Evolutionary conservation across 768 basidiomycete species (phyloP), one percentile per base, ranked within the genome.

Genomic region (Fibroporia radiculosa): DNA sequence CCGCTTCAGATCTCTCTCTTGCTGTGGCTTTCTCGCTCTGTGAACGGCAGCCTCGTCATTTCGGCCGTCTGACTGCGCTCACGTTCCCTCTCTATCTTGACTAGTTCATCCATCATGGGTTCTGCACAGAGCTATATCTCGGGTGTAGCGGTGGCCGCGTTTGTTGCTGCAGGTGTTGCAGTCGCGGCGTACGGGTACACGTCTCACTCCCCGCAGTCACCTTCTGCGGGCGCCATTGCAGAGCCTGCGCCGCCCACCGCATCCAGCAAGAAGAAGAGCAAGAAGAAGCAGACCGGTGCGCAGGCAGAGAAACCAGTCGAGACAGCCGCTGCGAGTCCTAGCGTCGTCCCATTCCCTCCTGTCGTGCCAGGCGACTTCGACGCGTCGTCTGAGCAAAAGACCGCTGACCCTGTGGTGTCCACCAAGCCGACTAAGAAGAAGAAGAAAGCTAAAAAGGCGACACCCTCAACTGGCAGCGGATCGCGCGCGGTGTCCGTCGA

Each of bases 281-380:
- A 53, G 48, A 56, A 55, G 51, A 58, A 61, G 50, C 44, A 48
- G 46, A 40, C 40, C 0, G 27, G 27, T 6, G 48, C 34, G 19
- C 32, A 22, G 20, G 47, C 36, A 25, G 45, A 42, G 20, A 22
- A 42, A 0, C 42, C 35, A 31, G 40, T 49, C 35, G 39, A 44
- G 32, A 32, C 34, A 19, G 28, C 23, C 22, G 16, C 48, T 20
- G 49, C 47, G 3, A 48, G 53, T 54, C 60, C 61, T 41, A 55
- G 48, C 54, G 62, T 62, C 56, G 65, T 65, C 16, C 42, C 65
- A 14, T 65, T 65, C 50, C 63, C 71, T 12, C 48, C 62, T 4
- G 63, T 63, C 40, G 60, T 77, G 18, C 75, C 77, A 4, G 75
- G 76, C 4, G 63, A 62, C 32, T 73, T 77, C 54, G 69, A 72